Evolutionary conservation across 2,329 filamentous ascomycete genomes (phyloP).

Genomic region (Chrysosphaeria jannelii): DNA sequence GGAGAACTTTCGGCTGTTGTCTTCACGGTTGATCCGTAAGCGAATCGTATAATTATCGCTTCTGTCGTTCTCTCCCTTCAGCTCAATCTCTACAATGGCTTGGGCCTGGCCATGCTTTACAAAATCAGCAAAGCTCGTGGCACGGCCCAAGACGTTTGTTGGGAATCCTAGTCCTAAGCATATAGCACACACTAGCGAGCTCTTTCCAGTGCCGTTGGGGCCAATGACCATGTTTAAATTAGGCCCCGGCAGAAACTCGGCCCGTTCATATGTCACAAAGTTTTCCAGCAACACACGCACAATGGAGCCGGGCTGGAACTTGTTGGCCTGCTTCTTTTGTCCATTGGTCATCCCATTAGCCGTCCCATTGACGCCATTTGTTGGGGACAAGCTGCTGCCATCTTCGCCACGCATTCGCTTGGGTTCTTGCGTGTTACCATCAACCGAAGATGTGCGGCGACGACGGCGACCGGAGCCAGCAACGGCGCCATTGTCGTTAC

Average conservation of each 20-base stretch:
- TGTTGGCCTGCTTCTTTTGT: constrained; percentile 6
- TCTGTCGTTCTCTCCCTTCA: constrained; percentile 30
- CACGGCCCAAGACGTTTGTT: constrained; percentile 56
- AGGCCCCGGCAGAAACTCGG: constrained; percentile 72
- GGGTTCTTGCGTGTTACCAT: background rate
- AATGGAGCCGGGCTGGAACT: constrained; percentile 54
- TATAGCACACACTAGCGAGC: constrained; percentile 86
- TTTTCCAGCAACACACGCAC: constrained; percentile 61
- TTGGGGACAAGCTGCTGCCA: too few species aligned
- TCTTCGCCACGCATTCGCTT: too few species aligned
- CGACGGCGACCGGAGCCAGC: too few species aligned
- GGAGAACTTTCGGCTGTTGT: constrained; percentile 53
- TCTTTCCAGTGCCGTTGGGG: constrained; percentile 96
- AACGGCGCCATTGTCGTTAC: too few species aligned
- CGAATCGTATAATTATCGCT: constrained; percentile 40
- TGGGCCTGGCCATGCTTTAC: constrained; percentile 64
- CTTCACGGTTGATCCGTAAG: constrained; percentile 50
- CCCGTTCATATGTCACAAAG: constrained; percentile 84
- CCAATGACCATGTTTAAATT: constrained; percentile 96
- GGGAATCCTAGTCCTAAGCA: constrained; percentile 73
- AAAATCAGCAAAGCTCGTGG: constrained; percentile 61
- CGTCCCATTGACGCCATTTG: too few species aligned
- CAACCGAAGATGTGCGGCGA: too few species aligned
- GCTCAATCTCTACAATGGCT: constrained; percentile 71
- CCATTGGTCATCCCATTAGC: background rate